These are phyloP conservation scores for Sporothrix luriei DNA, from an alignment of 2,329 filamentous ascomycete genomes.

Conservation along the genomic window DNA sequence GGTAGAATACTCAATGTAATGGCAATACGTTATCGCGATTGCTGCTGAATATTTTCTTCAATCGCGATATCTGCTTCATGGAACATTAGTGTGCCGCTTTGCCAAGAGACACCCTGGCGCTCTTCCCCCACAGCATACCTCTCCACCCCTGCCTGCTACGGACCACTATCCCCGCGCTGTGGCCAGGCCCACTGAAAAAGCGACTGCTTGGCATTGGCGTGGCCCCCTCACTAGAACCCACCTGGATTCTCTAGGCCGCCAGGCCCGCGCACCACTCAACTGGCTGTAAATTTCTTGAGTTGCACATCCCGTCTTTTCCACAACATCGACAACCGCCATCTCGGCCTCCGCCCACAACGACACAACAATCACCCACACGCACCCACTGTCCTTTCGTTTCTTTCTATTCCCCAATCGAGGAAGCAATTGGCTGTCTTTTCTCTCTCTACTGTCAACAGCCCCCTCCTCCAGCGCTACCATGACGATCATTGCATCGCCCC, in stretches of 20 bases:
- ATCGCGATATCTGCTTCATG: no score
- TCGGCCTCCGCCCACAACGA: background rate
- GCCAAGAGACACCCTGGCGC: background rate
- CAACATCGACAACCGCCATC: background rate
- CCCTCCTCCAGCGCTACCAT: background rate
- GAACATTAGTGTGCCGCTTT: no score
- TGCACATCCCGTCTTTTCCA: background rate
- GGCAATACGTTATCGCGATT: no score
- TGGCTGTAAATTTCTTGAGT: slow-evolving; percentile 20
- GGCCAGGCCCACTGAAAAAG: slow-evolving; percentile 11
- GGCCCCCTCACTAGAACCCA: slow-evolving; percentile 20
- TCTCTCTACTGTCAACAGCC: background rate
- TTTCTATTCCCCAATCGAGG: background rate
- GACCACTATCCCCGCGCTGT: slow-evolving; percentile 21
- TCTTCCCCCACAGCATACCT: background rate
- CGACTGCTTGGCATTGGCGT: background rate
- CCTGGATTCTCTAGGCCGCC: background rate
- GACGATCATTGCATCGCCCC: slow-evolving; percentile 25
- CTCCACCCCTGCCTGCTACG: background rate
- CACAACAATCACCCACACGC: background rate
- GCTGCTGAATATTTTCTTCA: no score
- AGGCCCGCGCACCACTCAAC: background rate
- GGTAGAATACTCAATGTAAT: no score
- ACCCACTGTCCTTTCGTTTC: background rate
- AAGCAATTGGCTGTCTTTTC: background rate